phyloP scores from a whole-genome alignment of 371 early-diverging fungal genomes.

The Apophysomyces variabilis region DNA sequence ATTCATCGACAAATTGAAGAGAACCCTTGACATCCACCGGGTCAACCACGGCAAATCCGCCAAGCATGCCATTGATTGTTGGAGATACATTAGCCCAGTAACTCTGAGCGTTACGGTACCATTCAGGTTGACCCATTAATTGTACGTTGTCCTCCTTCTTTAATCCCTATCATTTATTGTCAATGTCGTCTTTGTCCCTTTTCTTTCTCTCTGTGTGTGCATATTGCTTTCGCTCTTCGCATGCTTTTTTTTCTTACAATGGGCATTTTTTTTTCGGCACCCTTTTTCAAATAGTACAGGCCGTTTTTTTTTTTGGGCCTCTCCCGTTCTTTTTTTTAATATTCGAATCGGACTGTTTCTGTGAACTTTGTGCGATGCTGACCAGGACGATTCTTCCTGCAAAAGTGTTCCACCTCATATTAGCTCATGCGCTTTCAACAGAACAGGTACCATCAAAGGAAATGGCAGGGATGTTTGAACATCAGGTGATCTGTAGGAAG shows the following conservation, averaged over 20 bases:
- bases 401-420: conserved; percentile 52
- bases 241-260: conserved; percentile 6
- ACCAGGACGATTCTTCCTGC: conserved; percentile 48
- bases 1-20: conserved; percentile 67
- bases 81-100: conserved; percentile 84
- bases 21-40: conserved; percentile 79
- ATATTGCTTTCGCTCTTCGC: too few species aligned
- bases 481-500: conserved; percentile 50
- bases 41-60: conserved; percentile 80
- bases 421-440: conserved; percentile 61
- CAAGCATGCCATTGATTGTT: conserved; percentile 87
- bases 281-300: neutral
- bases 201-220: neutral
- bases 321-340: neutral
- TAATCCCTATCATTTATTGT: conserved; percentile 14
- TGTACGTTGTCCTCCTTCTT: conserved; percentile 27
- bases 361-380: conserved; percentile 24
- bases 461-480: neutral
- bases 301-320: neutral
- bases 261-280: neutral
- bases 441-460: conserved; percentile 48
- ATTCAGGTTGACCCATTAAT: conserved; percentile 49
- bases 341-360: neutral
- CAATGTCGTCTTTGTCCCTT: neutral
- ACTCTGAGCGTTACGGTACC: conserved; percentile 87